Conservation (phyloP, 495 filamentous ascomycete species). For the Xylaria sp. region DNA sequence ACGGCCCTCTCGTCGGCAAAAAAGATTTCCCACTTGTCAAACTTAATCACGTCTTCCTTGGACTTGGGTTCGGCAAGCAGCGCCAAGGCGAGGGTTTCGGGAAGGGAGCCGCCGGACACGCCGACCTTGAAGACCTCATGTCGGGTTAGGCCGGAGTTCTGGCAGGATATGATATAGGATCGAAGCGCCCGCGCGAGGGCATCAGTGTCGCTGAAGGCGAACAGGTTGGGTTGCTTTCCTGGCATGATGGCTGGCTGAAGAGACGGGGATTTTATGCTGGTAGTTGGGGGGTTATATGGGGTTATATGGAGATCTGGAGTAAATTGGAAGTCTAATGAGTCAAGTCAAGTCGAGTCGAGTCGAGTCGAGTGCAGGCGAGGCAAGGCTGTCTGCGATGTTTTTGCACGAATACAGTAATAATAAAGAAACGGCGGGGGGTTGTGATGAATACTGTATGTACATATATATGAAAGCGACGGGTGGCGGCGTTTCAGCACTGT, state of each 20-base stretch:
- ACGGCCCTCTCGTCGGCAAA: constrained; percentile 97
- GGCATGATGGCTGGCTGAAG: constrained; percentile 56
- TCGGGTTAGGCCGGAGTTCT: constrained; percentile 77
- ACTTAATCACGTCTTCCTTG: constrained; percentile 68
- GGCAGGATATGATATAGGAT: constrained; percentile 77
- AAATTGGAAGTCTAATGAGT: constrained; percentile 17
- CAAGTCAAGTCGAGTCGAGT: neutral
- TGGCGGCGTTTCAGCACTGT: constrained; percentile 21
- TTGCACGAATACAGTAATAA: neutral
- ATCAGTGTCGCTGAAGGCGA: constrained; percentile 72
- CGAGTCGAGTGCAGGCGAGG: too few species aligned
- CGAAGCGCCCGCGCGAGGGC: constrained; percentile 77
- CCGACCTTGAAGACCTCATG: constrained; percentile 88
- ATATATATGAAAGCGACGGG: too few species aligned
- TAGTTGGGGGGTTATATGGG: too few species aligned
- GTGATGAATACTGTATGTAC: too few species aligned
- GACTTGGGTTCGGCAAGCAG: constrained; percentile 70
- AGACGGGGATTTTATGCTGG: constrained; percentile 5
- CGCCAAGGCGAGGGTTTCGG: constrained; percentile 79
- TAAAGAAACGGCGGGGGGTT: constrained; percentile 10
- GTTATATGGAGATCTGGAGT: neutral
- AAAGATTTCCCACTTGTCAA: constrained; percentile 95
- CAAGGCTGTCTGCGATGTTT: constrained; percentile 14
- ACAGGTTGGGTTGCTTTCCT: constrained; percentile 80
- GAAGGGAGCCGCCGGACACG: constrained; percentile 93